These are phyloP conservation scores for Leishmania lainsoni DNA, from an alignment of 208 protist genomes.

Conservation along the genomic window DNA sequence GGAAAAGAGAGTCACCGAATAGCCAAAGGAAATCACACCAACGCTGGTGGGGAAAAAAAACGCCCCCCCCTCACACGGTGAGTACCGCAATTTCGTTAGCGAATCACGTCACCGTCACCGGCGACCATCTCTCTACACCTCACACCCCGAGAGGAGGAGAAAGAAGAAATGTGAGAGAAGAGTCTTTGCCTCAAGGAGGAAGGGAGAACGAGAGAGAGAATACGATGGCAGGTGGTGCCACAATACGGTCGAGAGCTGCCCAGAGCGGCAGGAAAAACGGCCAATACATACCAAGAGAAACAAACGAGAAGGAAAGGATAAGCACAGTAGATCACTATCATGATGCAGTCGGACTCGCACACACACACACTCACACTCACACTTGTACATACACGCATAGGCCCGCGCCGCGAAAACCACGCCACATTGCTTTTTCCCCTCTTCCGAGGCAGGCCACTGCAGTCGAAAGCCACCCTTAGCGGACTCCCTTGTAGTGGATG, in stretches of 20 bases:
- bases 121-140: not conserved
- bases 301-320: not conserved
- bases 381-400: not conserved
- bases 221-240: not conserved
- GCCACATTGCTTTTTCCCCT: too few relatives aligned
- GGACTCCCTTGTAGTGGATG: conserved; percentile 55
- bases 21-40: not conserved
- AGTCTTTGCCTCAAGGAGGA: not conserved
- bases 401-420: too few relatives aligned
- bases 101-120: not conserved
- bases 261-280: not conserved
- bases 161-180: not conserved
- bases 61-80: not conserved
- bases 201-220: not conserved
- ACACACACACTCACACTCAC: conserved; percentile 1
- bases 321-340: not conserved
- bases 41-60: not conserved
- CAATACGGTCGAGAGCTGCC: not conserved
- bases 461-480: not conserved
- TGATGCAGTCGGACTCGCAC: not conserved
- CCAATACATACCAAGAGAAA: not conserved
- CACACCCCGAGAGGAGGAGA: not conserved
- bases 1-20: not conserved
- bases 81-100: not conserved
- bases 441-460: too few relatives aligned